Evolutionary conservation across 148 eudicot genomes (phyloP).

Genomic region (Rhododendron mucronatum): DNA sequence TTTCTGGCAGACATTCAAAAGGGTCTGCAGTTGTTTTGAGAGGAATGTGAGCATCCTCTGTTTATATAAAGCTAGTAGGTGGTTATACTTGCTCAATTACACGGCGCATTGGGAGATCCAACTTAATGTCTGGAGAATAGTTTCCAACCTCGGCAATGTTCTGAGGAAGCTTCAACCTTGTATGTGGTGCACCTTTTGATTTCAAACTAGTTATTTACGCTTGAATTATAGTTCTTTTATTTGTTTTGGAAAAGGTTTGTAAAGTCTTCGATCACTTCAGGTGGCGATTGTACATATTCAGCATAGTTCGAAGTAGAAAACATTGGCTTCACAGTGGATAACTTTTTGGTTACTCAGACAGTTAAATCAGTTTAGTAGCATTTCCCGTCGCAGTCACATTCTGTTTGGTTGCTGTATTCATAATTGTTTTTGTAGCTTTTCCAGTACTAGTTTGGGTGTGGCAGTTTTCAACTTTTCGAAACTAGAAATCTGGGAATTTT

Average conservation of each 20-base stretch:
- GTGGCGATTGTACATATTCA: not conserved
- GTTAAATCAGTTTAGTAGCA: not conserved
- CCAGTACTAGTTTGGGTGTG: not conserved
- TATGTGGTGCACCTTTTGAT: not conserved
- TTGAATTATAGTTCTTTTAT: not conserved
- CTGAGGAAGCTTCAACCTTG: constrained; percentile 5
- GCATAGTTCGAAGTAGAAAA: not conserved
- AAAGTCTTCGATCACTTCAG: not conserved
- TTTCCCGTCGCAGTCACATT: not conserved
- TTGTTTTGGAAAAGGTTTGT: not conserved
- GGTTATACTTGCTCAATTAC: not conserved
- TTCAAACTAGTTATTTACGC: not conserved
- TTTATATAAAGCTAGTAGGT: not conserved
- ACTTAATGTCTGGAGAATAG: not conserved
- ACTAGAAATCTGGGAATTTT: not conserved
- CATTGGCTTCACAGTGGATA: not conserved
- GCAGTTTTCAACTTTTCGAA: not conserved
- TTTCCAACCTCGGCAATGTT: not conserved
- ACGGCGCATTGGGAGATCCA: not conserved
- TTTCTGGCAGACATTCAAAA: not conserved
- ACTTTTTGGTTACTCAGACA: not conserved
- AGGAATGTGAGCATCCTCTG: not conserved
- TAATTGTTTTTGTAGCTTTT: not conserved
- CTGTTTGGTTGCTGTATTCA: not conserved
- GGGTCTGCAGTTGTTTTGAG: constrained; percentile 1